Conservation (phyloP, 371 early-diverging fungal species). For the Mucor lusitanicus region DNA sequence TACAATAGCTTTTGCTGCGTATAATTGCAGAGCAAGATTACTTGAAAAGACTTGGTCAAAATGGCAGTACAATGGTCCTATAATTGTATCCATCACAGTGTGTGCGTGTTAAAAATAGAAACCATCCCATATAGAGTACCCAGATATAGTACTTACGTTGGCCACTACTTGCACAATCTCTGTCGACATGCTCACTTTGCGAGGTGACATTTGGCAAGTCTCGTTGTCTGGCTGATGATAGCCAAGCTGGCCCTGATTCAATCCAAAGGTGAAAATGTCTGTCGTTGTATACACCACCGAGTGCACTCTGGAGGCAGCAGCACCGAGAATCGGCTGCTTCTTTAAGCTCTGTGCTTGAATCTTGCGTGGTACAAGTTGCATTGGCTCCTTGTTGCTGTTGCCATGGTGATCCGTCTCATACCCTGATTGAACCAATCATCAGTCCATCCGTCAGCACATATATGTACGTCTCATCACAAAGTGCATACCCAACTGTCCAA, state of each 20-base stretch:
- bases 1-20: constrained; percentile 51
- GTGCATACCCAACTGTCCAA: constrained; percentile 70
- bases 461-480: neutral
- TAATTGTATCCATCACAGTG: too few species aligned
- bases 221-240: constrained; percentile 55
- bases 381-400: constrained; percentile 25
- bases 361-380: constrained; percentile 59
- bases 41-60: constrained; percentile 47
- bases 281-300: constrained; percentile 61
- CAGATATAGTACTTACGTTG: constrained; percentile 33
- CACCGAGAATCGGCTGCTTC: constrained; percentile 59
- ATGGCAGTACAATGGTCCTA: constrained; percentile 58
- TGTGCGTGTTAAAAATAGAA: neutral
- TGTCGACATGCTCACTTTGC: constrained; percentile 52
- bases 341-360: constrained; percentile 58
- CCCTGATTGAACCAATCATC: constrained; percentile 29
- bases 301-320: constrained; percentile 73
- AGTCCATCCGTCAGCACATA: neutral
- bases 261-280: constrained; percentile 74
- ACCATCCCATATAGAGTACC: too few species aligned
- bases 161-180: constrained; percentile 56
- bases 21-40: constrained; percentile 49
- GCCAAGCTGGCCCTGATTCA: constrained; percentile 75
- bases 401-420: constrained; percentile 40
- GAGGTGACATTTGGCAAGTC: constrained; percentile 41